These are phyloP conservation scores for Juncus effusus DNA, from an alignment of 176 grass and related monocot genomes.

Conservation along the genomic window DNA sequence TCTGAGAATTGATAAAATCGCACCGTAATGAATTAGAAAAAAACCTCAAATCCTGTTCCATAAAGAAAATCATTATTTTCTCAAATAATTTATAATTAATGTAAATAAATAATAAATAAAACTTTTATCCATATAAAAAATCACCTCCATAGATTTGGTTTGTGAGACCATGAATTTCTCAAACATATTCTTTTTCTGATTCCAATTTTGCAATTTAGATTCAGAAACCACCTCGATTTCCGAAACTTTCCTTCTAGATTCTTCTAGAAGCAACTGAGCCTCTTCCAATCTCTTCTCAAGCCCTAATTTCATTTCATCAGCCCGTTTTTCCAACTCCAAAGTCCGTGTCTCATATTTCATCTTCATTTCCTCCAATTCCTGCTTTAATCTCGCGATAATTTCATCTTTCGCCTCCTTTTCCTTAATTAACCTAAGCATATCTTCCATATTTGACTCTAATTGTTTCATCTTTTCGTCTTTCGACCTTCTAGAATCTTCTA, in stretches of 20 bases:
- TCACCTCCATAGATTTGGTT: slow-evolving; percentile 32
- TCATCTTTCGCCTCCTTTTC: slow-evolving; percentile 22
- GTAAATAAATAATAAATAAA: background rate
- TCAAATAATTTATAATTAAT: slow-evolving; percentile 2
- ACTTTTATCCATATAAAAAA: background rate
- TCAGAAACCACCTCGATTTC: slow-evolving; percentile 16
- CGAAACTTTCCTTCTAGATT: slow-evolving; percentile 18
- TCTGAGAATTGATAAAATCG: slow-evolving; percentile 30
- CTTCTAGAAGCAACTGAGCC: slow-evolving; percentile 26
- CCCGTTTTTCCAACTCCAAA: slow-evolving; percentile 15
- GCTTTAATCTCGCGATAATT: slow-evolving; percentile 17
- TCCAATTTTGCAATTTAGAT: slow-evolving; percentile 23
- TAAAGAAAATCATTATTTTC: background rate
- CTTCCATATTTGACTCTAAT: slow-evolving; percentile 28
- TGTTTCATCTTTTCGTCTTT: slow-evolving; percentile 25
- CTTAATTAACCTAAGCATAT: slow-evolving; percentile 22
- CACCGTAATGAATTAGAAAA: slow-evolving; percentile 22
- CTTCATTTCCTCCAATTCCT: slow-evolving; percentile 23
- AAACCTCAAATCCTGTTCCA: slow-evolving; percentile 26
- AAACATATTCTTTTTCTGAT: slow-evolving; percentile 24
- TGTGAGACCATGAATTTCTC: slow-evolving; percentile 28
- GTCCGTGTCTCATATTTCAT: background rate
- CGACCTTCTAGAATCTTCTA: slow-evolving; percentile 32
- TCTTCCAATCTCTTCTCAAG: slow-evolving; percentile 32
- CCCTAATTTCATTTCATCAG: slow-evolving; percentile 6